phyloP scores from a whole-genome alignment of 2,329 filamentous ascomycete species.

The Pyrenochaeta sp. region DNA sequence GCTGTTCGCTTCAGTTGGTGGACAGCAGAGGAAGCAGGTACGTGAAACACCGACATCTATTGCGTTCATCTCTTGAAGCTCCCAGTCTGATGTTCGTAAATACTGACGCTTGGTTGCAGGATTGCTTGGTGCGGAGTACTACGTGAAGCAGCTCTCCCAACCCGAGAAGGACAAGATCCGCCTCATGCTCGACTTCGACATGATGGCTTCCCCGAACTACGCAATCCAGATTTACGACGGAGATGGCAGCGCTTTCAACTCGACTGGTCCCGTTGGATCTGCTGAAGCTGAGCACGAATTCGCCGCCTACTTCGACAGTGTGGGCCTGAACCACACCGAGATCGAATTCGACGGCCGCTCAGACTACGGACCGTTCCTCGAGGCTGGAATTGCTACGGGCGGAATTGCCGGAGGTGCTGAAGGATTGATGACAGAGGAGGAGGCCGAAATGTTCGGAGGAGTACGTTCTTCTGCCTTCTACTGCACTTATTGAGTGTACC shows the following conservation, averaged over 20 bases:
- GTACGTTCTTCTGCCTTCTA: too few species aligned
- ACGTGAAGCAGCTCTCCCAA: slow-evolving; percentile 54
- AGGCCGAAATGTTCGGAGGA: slow-evolving; percentile 74
- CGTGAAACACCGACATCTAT: too few species aligned
- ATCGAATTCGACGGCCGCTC: slow-evolving; percentile 80
- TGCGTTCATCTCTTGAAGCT: too few species aligned
- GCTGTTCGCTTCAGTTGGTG: slow-evolving; percentile 70
- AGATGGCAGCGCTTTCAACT: slow-evolving; percentile 63
- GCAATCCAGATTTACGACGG: slow-evolving; percentile 65
- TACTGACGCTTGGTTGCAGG: too few species aligned
- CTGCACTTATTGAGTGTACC: too few species aligned
- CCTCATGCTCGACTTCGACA: slow-evolving; percentile 75
- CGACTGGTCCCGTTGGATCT: slow-evolving; percentile 67
- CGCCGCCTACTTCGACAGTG: slow-evolving; percentile 40
- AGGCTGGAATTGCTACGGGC: slow-evolving; percentile 74
- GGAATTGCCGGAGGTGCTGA: slow-evolving; percentile 82
- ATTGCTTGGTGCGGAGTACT: too few species aligned
- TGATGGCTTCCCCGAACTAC: slow-evolving; percentile 72
- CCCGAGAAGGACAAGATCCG: slow-evolving; percentile 65
- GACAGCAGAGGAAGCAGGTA: slow-evolving; percentile 71
- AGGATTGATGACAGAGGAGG: slow-evolving; percentile 73
- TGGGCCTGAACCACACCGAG: slow-evolving; percentile 60
- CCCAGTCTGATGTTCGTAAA: too few species aligned
- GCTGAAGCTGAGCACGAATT: slow-evolving; percentile 72
- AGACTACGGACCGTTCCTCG: slow-evolving; percentile 81